phyloP scores from a whole-genome alignment of 164 flowering plant genomes.

The Berberis vulgaris region DNA sequence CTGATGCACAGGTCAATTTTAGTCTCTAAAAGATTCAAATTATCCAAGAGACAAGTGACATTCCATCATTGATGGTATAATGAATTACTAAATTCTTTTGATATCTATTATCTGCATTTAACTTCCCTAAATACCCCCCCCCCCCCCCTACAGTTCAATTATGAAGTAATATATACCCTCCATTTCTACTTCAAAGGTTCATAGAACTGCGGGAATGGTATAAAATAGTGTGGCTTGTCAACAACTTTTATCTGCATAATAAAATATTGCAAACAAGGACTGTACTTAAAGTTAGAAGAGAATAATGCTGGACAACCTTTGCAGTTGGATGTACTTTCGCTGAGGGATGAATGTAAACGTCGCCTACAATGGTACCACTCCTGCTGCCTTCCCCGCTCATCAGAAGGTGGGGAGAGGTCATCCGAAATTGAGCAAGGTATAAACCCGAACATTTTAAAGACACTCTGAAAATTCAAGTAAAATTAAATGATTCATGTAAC shows the following conservation, averaged over 20 bases:
- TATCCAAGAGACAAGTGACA: no score
- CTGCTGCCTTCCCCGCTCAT: conserved; percentile 77
- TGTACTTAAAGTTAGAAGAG: not conserved
- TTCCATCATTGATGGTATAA: no score
- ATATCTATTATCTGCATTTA: no score
- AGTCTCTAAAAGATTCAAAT: no score
- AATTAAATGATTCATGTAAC: not conserved
- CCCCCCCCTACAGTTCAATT: no score
- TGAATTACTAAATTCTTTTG: no score
- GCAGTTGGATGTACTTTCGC: conserved; percentile 98
- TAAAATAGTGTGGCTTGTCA: not conserved
- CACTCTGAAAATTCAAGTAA: conserved; percentile 43
- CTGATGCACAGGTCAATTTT: no score
- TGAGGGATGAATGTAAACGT: conserved; percentile 91
- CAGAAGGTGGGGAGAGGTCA: conserved; percentile 71
- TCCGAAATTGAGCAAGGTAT: conserved; percentile 70
- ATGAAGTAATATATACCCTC: not conserved
- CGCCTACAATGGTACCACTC: conserved; percentile 63
- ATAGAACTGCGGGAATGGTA: no score
- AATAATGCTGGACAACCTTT: conserved; percentile 39
- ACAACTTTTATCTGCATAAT: not conserved
- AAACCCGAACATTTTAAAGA: conserved; percentile 86
- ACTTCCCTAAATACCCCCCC: no score
- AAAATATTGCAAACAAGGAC: not conserved
- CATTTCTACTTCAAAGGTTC: not conserved